Percentiles rank a stretch among this genome's conserved stretches.
These are phyloP conservation scores for Candida nanaspora DNA, from an alignment of 805 yeast species.

Conservation along the genomic window DNA sequence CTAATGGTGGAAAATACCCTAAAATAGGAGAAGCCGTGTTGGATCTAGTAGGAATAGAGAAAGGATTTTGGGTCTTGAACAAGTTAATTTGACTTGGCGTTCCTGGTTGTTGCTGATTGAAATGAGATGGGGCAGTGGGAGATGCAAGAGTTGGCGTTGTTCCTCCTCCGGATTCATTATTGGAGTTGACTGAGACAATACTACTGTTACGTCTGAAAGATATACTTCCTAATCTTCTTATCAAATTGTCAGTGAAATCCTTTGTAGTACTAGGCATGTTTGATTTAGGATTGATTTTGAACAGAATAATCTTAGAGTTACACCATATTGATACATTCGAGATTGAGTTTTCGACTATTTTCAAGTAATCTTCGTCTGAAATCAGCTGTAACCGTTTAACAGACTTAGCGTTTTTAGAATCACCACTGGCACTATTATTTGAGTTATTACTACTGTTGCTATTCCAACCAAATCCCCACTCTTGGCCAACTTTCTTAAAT, in stretches of 20 bases:
- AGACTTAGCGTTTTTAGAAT: slow-evolving; percentile 25
- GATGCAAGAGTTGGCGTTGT: slow-evolving; percentile 1
- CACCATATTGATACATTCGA: slow-evolving; percentile 31
- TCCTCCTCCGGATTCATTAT: no score
- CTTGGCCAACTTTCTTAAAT: slow-evolving; percentile 27
- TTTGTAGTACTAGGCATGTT: slow-evolving; percentile 31
- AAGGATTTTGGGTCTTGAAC: slow-evolving; percentile 10
- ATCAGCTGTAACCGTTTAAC: slow-evolving; percentile 9
- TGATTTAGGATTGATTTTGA: slow-evolving; percentile 22
- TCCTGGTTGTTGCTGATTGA: neutral
- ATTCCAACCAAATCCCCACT: slow-evolving; percentile 26
- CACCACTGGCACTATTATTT: slow-evolving; percentile 7
- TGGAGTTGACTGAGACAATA: no score
- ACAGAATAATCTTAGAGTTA: slow-evolving; percentile 36
- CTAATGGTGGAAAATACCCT: slow-evolving; percentile 2
- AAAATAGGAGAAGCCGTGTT: neutral
- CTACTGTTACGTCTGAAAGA: slow-evolving; percentile 24
- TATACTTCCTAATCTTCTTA: slow-evolving; percentile 40
- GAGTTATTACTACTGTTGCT: slow-evolving; percentile 18
- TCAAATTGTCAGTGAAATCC: slow-evolving; percentile 39
- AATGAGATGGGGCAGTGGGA: slow-evolving; percentile 4
- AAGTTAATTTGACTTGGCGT: slow-evolving; percentile 1
- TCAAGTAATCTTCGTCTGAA: neutral
- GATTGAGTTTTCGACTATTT: slow-evolving; percentile 1
- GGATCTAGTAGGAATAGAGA: slow-evolving; percentile 1